Conservation (phyloP, 2,329 filamentous ascomycete genomes). For the Sarocladium kiliense region DNA sequence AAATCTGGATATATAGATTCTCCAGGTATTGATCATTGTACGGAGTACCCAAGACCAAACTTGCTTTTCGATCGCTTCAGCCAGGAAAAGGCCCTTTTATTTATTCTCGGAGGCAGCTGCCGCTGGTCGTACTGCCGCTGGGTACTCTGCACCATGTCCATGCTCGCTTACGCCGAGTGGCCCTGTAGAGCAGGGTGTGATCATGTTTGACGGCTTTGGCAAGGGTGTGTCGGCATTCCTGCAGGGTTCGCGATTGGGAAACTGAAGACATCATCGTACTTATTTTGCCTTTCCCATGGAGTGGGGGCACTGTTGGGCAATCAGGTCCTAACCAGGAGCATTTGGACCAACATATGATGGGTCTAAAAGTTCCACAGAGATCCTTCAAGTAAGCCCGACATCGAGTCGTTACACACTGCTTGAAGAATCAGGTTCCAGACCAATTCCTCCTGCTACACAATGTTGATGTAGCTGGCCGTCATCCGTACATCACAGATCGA, state of each 20-base stretch:
- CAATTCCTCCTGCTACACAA: too few relatives aligned
- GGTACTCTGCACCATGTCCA: not conserved
- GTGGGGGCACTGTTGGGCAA: not conserved
- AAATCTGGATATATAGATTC: not conserved
- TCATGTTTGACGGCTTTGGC: not conserved
- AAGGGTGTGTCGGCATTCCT: not conserved
- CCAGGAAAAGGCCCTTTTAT: not conserved
- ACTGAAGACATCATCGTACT: constrained; percentile 9
- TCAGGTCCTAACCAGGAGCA: too few relatives aligned
- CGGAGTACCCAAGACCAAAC: not conserved
- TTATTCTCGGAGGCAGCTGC: not conserved
- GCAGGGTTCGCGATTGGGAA: constrained; percentile 6
- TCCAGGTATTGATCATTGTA: not conserved
- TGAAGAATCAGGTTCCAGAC: too few relatives aligned
- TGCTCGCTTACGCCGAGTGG: not conserved
- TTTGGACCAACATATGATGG: too few relatives aligned
- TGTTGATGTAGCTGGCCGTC: too few relatives aligned
- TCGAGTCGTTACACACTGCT: too few relatives aligned
- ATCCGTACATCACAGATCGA: too few relatives aligned
- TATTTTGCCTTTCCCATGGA: not conserved
- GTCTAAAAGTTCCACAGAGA: too few relatives aligned
- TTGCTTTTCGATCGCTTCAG: not conserved
- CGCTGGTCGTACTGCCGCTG: not conserved
- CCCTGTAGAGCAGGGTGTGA: not conserved
- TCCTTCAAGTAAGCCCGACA: too few relatives aligned